These are phyloP conservation scores for Exophiala oligosperma DNA, from an alignment of 2,329 filamentous ascomycete species.

Conservation along the genomic window DNA sequence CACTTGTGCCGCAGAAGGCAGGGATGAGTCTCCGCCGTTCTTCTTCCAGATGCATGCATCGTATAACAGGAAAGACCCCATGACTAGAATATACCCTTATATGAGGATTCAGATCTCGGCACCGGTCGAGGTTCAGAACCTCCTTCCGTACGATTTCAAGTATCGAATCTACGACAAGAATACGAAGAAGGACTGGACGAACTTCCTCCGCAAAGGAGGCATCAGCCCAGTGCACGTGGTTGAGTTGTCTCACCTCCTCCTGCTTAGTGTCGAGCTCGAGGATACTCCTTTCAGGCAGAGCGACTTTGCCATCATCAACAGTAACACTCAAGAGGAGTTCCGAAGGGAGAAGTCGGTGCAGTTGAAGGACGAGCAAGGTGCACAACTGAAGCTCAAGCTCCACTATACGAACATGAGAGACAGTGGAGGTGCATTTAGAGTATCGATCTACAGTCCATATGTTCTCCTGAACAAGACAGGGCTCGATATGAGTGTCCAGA, in stretches of 20 bases:
- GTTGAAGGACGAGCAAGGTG: constrained; percentile 80
- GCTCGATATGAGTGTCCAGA: constrained; percentile 80
- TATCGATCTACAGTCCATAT: constrained; percentile 93
- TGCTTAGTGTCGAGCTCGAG: constrained; percentile 94
- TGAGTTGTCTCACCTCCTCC: constrained; percentile 86
- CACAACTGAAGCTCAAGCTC: constrained; percentile 76
- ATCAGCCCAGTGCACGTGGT: constrained; percentile 97
- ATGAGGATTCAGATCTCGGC: constrained; percentile 92
- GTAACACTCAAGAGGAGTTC: constrained; percentile 84
- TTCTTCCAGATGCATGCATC: constrained; percentile 94
- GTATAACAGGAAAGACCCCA: constrained; percentile 79
- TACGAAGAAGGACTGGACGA: constrained; percentile 98
- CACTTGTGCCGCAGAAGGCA: constrained; percentile 82
- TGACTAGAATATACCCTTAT: constrained; percentile 84
- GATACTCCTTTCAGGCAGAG: constrained; percentile 93
- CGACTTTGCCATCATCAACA: constrained; percentile 96
- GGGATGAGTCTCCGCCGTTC: constrained; percentile 75
- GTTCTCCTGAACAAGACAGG: constrained; percentile 95
- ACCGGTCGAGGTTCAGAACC: constrained; percentile 89
- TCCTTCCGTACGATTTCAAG: constrained; percentile 97
- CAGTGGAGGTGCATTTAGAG: constrained; percentile 92
- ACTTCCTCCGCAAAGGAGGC: constrained; percentile 93
- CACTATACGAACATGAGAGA: constrained; percentile 91
- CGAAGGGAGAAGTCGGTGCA: constrained; percentile 74
- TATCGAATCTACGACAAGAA: constrained; percentile 99